These are phyloP conservation scores for Saccharomycopsis guyanensis DNA, from an alignment of 805 yeast genomes.

Conservation along the genomic window DNA sequence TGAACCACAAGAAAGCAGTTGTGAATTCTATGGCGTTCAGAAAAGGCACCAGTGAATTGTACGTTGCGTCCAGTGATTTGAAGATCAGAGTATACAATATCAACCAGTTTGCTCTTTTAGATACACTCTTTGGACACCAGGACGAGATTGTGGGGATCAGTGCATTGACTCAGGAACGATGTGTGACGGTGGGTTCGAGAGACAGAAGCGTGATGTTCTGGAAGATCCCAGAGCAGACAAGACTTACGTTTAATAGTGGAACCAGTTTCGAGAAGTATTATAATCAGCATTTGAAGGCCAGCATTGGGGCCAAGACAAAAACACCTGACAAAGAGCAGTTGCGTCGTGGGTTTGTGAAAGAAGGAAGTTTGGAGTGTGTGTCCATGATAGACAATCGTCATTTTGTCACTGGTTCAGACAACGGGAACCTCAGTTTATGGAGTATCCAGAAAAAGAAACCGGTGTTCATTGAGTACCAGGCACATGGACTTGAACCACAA, in stretches of 20 bases:
- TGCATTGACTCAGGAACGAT: constrained; percentile 78
- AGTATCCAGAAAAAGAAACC: constrained; percentile 87
- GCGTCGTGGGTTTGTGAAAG: constrained; percentile 42
- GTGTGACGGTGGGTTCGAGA: constrained; percentile 92
- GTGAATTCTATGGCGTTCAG: constrained; percentile 63
- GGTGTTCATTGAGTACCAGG: constrained; percentile 52
- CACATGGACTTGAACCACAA: constrained; percentile 65
- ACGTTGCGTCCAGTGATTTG: constrained; percentile 88
- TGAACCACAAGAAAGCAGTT: constrained; percentile 62
- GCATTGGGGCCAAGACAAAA: constrained; percentile 28
- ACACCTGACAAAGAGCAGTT: constrained; percentile 28
- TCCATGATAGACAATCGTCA: constrained; percentile 87
- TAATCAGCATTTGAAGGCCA: constrained; percentile 32
- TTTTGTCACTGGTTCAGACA: constrained; percentile 92
- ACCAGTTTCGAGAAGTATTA: constrained; percentile 27
- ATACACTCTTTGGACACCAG: constrained; percentile 91
- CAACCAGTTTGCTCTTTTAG: constrained; percentile 82
- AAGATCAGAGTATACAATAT: constrained; percentile 82
- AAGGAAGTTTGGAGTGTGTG: constrained; percentile 87
- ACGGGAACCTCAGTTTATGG: constrained; percentile 89
- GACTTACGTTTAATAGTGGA: constrained; percentile 90
- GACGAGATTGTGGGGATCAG: constrained; percentile 77
- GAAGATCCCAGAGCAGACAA: constrained; percentile 93
- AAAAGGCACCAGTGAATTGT: constrained; percentile 73
- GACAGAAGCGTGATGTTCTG: constrained; percentile 94